phyloP scores from a whole-genome alignment of 495 filamentous ascomycete genomes.

The Penicillium ucsense region DNA sequence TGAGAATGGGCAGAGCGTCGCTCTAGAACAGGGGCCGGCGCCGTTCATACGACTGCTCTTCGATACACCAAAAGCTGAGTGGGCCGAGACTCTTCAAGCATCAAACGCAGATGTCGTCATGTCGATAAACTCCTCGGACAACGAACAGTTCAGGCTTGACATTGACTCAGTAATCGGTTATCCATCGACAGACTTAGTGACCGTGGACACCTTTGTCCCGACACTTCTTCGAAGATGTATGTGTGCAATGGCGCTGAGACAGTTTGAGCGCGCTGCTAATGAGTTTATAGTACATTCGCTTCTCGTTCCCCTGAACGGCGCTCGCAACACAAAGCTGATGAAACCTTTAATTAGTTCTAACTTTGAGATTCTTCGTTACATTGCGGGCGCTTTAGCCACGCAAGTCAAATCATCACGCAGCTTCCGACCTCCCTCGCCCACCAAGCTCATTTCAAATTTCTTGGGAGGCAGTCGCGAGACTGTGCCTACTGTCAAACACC shows the following conservation, averaged over 20 bases:
- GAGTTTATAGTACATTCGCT: constrained; percentile 34
- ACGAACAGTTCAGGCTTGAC: constrained; percentile 47
- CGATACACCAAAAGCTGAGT: constrained; percentile 22
- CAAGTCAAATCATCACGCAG: constrained; percentile 43
- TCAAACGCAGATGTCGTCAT: constrained; percentile 31
- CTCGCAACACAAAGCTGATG: constrained; percentile 57
- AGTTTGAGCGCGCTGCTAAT: background rate
- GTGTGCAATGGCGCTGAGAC: constrained; percentile 8
- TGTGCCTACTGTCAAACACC: constrained; percentile 22
- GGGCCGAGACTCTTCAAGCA: constrained; percentile 19
- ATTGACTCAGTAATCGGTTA: constrained; percentile 52
- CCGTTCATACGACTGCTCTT: constrained; percentile 32
- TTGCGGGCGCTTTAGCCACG: constrained; percentile 52
- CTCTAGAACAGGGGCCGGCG: constrained; percentile 16
- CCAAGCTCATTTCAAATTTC: constrained; percentile 82
- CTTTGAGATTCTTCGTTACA: constrained; percentile 62
- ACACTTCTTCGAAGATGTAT: constrained; percentile 60
- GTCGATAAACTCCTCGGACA: constrained; percentile 21
- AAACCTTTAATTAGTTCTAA: constrained; percentile 38
- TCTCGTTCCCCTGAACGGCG: constrained; percentile 56
- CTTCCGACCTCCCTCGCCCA: constrained; percentile 71
- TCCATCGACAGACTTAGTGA: constrained; percentile 57
- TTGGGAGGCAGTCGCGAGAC: constrained; percentile 47
- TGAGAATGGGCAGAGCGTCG: constrained; percentile 45
- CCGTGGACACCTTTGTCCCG: constrained; percentile 54